These are phyloP conservation scores for Tetrapisispora iriomotensis DNA, from an alignment of 805 yeast genomes.

Conservation along the genomic window DNA sequence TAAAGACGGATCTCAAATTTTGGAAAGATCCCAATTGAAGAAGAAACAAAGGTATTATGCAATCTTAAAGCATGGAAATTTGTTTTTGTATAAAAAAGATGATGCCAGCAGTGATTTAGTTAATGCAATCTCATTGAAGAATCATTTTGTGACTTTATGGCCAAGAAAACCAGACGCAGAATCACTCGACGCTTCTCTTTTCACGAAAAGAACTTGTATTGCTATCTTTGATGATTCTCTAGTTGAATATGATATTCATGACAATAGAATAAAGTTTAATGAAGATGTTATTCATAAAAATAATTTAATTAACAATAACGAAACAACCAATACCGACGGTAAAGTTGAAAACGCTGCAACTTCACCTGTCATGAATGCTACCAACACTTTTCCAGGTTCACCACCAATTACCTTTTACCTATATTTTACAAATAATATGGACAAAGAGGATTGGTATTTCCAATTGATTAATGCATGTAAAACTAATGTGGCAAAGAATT, in stretches of 20 bases:
- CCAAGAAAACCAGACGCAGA: slow-evolving; percentile 49
- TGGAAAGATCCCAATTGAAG: slow-evolving; percentile 28
- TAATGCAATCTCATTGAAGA: slow-evolving; percentile 69
- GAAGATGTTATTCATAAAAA: slow-evolving; percentile 1
- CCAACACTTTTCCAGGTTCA: not conserved
- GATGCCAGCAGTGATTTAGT: slow-evolving; percentile 36
- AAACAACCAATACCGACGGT: not conserved
- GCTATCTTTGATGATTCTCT: slow-evolving; percentile 47
- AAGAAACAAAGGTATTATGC: slow-evolving; percentile 53
- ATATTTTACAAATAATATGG: slow-evolving; percentile 66
- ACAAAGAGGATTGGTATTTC: slow-evolving; percentile 92
- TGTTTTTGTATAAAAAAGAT: slow-evolving; percentile 74
- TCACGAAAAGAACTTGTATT: slow-evolving; percentile 71
- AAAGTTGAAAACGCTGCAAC: not conserved
- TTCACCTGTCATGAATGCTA: not conserved
- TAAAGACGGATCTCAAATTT: slow-evolving; percentile 8
- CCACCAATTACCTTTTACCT: slow-evolving; percentile 38
- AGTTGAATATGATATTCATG: slow-evolving; percentile 14
- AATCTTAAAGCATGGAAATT: slow-evolving; percentile 74
- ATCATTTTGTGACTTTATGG: slow-evolving; percentile 71
- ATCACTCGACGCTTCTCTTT: slow-evolving; percentile 58
- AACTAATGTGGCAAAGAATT: slow-evolving; percentile 11
- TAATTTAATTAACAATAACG: not conserved
- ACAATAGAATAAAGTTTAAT: slow-evolving; percentile 2
- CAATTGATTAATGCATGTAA: slow-evolving; percentile 72